Conservation (phyloP, 2,329 filamentous ascomycete genomes). For the Diaporthe humulicola region DNA sequence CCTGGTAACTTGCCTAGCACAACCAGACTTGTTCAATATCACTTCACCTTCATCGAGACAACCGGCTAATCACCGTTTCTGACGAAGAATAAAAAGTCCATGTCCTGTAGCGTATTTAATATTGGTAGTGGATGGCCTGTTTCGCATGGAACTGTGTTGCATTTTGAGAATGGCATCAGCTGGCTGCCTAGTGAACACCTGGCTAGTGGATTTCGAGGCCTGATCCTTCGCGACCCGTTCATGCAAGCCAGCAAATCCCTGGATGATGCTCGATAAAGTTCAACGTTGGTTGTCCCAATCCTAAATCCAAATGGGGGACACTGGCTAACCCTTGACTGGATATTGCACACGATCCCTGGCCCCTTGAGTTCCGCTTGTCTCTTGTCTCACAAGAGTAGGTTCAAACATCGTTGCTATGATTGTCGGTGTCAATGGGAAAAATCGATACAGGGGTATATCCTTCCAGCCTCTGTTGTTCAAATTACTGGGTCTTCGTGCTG, state of each 20-base stretch:
- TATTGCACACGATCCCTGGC: not conserved
- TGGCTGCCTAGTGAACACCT: no score
- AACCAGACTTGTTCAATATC: not conserved
- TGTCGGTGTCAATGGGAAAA: not conserved
- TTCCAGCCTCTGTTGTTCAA: not conserved
- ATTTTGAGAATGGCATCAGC: not conserved
- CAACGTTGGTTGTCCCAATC: no score
- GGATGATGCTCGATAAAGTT: not conserved
- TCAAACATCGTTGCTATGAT: not conserved
- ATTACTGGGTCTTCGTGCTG: no score
- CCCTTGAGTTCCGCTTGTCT: not conserved
- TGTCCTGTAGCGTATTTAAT: not conserved
- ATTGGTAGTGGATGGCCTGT: no score
- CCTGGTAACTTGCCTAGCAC: not conserved
- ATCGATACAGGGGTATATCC: not conserved
- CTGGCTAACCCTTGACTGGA: not conserved
- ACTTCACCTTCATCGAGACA: not conserved
- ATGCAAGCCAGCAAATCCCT: not conserved
- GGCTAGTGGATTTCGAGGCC: not conserved
- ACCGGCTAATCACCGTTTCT: no score
- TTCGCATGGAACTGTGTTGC: not conserved
- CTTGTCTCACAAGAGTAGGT: not conserved
- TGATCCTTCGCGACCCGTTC: not conserved
- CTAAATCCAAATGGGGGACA: no score
- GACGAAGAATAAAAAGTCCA: fast-evolving